phyloP scores from a whole-genome alignment of 2,329 filamentous ascomycete genomes.

The Aspergillus nomiae region DNA sequence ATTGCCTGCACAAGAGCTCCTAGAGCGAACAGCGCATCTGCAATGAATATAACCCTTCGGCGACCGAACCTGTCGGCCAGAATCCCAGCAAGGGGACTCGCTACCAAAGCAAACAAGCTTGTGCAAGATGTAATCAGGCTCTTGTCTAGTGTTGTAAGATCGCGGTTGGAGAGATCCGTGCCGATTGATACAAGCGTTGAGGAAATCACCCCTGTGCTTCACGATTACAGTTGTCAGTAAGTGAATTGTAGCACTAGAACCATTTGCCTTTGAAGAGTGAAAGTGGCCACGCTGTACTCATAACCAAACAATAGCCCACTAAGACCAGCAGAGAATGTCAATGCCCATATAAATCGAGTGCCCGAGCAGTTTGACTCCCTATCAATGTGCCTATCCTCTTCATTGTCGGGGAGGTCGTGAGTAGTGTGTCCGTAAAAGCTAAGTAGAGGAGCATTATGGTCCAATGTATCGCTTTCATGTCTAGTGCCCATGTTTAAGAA shows the following conservation, averaged over 20 bases:
- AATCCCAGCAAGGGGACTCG: constrained; percentile 56
- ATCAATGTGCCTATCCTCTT: constrained; percentile 8
- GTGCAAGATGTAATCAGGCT: constrained; percentile 61
- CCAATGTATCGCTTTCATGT: constrained; percentile 25
- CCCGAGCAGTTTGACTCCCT: constrained; percentile 24
- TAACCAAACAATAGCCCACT: constrained; percentile 64
- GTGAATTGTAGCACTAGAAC: background rate
- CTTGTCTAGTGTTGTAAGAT: constrained; percentile 58
- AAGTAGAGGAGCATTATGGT: constrained; percentile 36
- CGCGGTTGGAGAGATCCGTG: constrained; percentile 53
- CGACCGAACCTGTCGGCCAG: constrained; percentile 54
- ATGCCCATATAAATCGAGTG: constrained; percentile 54
- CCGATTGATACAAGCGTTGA: constrained; percentile 60
- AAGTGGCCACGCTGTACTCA: constrained; percentile 46
- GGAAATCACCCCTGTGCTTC: constrained; percentile 62
- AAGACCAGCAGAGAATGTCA: constrained; percentile 61
- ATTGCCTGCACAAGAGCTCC: constrained; percentile 48
- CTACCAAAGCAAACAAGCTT: constrained; percentile 59
- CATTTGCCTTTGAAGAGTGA: background rate
- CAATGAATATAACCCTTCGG: constrained; percentile 49
- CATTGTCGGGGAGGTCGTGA: constrained; percentile 4
- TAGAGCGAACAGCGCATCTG: constrained; percentile 48
- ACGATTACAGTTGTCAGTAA: constrained; percentile 20
- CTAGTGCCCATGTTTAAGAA: constrained; percentile 27
- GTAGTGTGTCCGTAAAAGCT: constrained; percentile 17